These are phyloP conservation scores for Talaromyces albobiverticillius DNA, from an alignment of 2,329 filamentous ascomycete genomes.

Conservation along the genomic window DNA sequence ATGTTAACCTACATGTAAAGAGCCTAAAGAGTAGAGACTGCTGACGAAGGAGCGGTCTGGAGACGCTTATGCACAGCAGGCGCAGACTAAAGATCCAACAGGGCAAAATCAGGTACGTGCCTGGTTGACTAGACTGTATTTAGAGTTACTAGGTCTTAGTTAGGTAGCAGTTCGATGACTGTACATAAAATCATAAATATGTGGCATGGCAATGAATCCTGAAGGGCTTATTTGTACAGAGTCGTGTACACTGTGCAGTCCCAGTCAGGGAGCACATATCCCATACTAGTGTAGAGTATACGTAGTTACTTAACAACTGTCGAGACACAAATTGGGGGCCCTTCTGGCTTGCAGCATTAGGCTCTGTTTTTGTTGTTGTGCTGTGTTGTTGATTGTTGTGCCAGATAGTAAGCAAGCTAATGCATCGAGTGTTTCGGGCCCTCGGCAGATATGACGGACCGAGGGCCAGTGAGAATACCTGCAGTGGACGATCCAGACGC, in stretches of 20 bases:
- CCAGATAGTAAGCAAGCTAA: neutral
- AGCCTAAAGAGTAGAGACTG: no score
- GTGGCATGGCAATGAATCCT: no score
- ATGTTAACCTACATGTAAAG: no score
- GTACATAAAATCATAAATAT: no score
- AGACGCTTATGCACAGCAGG: constrained; percentile 4
- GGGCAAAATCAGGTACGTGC: neutral
- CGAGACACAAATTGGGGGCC: neutral
- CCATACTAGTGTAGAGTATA: no score
- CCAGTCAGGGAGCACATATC: no score
- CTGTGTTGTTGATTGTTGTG: neutral
- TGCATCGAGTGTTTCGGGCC: constrained; percentile 7
- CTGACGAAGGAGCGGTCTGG: constrained; percentile 15
- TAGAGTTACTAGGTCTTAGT: constrained; percentile 3
- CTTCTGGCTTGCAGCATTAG: neutral
- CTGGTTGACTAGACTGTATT: constrained; percentile 1
- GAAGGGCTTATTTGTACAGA: no score
- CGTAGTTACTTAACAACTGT: no score
- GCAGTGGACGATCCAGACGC: neutral
- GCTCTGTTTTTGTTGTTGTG: neutral
- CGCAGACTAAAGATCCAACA: neutral
- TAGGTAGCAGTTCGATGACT: constrained; percentile 3
- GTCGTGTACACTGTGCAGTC: no score
- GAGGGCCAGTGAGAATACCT: neutral
- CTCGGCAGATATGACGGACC: neutral